A percentile compares a stretch with the other conserved stretches of the same genome.
phyloP scores from a whole-genome alignment of 208 protist genomes.

The Trypanosoma melophagium region DNA sequence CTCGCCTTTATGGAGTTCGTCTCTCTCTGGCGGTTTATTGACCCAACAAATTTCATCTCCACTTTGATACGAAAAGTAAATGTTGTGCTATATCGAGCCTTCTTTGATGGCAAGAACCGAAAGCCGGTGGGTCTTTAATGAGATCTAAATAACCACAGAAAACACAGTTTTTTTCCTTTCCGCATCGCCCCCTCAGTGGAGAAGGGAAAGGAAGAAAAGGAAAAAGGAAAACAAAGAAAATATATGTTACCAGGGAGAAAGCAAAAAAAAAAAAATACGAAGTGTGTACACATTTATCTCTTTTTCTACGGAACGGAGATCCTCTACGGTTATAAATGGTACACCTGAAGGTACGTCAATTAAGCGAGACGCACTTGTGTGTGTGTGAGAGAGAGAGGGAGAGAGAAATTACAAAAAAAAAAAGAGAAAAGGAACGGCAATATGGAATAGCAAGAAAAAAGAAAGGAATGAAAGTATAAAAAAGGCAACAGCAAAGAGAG shows the following conservation, averaged over 20 bases:
- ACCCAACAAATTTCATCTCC: slow-evolving; percentile 74
- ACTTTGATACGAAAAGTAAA: slow-evolving; percentile 64
- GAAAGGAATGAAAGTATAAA: slow-evolving; percentile 8
- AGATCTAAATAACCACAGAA: too few relatives aligned
- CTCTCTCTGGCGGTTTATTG: slow-evolving; percentile 76
- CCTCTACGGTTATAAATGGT: too few relatives aligned
- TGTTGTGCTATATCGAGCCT: slow-evolving; percentile 49
- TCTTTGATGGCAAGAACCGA: slow-evolving; percentile 57
- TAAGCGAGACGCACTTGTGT: too few relatives aligned
- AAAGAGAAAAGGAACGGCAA: not conserved
- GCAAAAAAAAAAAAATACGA: slow-evolving; percentile 15
- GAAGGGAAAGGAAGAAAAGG: slow-evolving; percentile 1
- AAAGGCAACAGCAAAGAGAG: not conserved
- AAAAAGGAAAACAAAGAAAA: slow-evolving; percentile 1
- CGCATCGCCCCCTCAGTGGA: not conserved
- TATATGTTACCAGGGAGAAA: not conserved
- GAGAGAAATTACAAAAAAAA: not conserved
- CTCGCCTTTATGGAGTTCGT: slow-evolving; percentile 79
- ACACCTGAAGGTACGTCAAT: too few relatives aligned
- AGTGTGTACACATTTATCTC: not conserved
- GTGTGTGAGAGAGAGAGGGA: too few relatives aligned
- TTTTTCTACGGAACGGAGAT: too few relatives aligned
- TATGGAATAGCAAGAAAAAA: slow-evolving; percentile 11
- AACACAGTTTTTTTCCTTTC: slow-evolving; percentile 3
- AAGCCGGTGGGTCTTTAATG: slow-evolving; percentile 80